Conservation (phyloP, 352 stramenopile genomes). For the Elongisporangium undulatum region DNA sequence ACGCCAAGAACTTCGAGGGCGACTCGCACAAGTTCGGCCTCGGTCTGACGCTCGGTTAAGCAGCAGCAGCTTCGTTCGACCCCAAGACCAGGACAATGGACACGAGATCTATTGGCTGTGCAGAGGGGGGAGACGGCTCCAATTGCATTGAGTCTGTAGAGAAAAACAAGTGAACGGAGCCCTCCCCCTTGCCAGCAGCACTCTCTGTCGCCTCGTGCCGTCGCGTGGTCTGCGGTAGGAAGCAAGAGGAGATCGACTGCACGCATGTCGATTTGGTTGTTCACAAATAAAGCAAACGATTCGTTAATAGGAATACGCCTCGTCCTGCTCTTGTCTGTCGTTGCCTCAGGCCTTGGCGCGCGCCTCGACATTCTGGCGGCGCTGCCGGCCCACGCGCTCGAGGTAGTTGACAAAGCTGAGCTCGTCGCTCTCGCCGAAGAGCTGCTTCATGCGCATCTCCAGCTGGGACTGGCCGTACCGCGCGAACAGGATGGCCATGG, state of each 20-base stretch:
- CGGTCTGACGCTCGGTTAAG: slow-evolving; percentile 73
- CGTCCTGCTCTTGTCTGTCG: background rate
- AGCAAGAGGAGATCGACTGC: background rate
- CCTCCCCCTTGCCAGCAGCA: background rate
- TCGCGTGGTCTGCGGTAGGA: background rate
- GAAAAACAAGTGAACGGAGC: background rate
- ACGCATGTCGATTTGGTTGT: background rate
- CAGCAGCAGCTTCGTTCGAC: background rate
- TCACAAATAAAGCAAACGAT: slow-evolving; percentile 1
- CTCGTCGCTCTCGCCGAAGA: slow-evolving; percentile 87
- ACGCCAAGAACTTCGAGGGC: slow-evolving; percentile 85
- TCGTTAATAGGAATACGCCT: background rate
- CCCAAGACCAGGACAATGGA: background rate
- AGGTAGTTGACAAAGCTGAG: slow-evolving; percentile 79
- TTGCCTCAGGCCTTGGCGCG: slow-evolving; percentile 34
- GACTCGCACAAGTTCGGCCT: slow-evolving; percentile 85
- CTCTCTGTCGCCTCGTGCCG: background rate
- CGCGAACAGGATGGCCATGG: slow-evolving; percentile 97
- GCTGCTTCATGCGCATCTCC: slow-evolving; percentile 89
- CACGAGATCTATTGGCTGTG: no score
- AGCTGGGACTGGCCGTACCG: slow-evolving; percentile 87
- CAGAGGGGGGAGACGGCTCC: background rate
- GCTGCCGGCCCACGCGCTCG: slow-evolving; percentile 70
- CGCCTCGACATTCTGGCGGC: slow-evolving; percentile 52
- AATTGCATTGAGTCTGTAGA: background rate